A percentile compares a stretch with the other conserved stretches of the same genome.
phyloP scores from a whole-genome alignment of 495 filamentous ascomycete genomes.

The Apiosordaria backusii region DNA sequence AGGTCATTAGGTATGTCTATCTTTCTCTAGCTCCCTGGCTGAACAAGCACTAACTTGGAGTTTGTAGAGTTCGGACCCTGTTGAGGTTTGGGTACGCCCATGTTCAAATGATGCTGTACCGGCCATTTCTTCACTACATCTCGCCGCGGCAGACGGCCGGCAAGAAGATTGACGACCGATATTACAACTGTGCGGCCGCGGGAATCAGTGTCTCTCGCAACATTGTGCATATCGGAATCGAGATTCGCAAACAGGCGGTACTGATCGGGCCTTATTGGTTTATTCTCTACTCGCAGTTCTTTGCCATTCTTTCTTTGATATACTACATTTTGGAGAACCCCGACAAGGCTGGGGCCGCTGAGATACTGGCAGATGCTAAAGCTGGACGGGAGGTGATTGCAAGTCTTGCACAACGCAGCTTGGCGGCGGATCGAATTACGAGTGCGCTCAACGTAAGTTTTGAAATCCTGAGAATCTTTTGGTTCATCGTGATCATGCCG shows the following conservation, averaged over 20 bases:
- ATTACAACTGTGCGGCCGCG: conserved; percentile 88
- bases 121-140: conserved; percentile 93
- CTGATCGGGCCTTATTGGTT: conserved; percentile 96
- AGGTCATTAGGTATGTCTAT: conserved; percentile 64
- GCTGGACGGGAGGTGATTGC: conserved; percentile 79
- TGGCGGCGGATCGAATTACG: conserved; percentile 84
- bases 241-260: conserved; percentile 80
- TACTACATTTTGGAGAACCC: conserved; percentile 92
- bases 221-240: conserved; percentile 85
- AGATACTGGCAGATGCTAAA: conserved; percentile 77
- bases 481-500: background rate
- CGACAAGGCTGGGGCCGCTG: conserved; percentile 67
- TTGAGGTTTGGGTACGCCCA: conserved; percentile 85
- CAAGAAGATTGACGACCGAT: conserved; percentile 74
- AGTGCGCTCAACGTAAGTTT: conserved; percentile 62
- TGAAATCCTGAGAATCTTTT: background rate
- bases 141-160: conserved; percentile 62
- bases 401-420: conserved; percentile 72
- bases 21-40: background rate
- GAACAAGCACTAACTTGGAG: background rate
- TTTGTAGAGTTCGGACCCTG: conserved; percentile 71
- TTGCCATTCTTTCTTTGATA: conserved; percentile 82
- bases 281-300: conserved; percentile 93
- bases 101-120: conserved; percentile 91
- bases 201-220: conserved; percentile 90